phyloP scores from a whole-genome alignment of 2,329 filamentous ascomycete genomes.

The Aspergillus melleus region DNA sequence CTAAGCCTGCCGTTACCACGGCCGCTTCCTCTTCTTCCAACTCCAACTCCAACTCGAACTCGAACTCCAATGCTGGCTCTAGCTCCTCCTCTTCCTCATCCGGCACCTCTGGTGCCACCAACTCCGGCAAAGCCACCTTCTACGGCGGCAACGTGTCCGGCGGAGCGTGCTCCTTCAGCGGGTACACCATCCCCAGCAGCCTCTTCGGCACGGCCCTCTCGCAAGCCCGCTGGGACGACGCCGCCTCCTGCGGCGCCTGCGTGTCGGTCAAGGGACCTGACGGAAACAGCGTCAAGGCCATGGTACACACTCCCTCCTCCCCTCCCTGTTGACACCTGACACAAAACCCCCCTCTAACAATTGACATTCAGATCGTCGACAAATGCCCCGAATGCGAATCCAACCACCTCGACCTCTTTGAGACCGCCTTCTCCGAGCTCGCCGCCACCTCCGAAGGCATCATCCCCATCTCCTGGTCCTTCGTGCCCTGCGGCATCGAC shows the following conservation, averaged over 20 bases:
- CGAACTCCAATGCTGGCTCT: conserved; percentile 3
- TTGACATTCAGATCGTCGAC: conserved; percentile 50
- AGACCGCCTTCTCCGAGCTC: conserved; percentile 51
- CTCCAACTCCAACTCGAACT: conserved; percentile 6
- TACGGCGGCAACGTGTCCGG: conserved; percentile 59
- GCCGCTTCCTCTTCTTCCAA: conserved; percentile 5
- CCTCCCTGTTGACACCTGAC: background rate
- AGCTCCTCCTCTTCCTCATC: conserved; percentile 13
- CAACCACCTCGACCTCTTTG: conserved; percentile 59
- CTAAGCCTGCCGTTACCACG: conserved; percentile 2
- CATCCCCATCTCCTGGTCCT: conserved; percentile 52
- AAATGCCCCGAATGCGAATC: conserved; percentile 56
- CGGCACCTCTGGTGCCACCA: conserved; percentile 12
- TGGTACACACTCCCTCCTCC: conserved; percentile 44
- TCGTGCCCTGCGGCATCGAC: conserved; percentile 54
- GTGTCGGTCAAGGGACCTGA: conserved; percentile 53
- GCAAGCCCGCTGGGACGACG: conserved; percentile 53
- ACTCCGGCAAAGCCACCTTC: conserved; percentile 50
- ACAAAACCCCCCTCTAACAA: background rate
- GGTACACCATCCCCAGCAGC: conserved; percentile 60
- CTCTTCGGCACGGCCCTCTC: conserved; percentile 63
- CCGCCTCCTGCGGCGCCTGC: conserved; percentile 62
- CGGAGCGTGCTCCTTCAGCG: conserved; percentile 64
- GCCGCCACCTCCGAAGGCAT: conserved; percentile 47
- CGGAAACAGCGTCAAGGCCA: conserved; percentile 61